Evolutionary conservation across 2,329 filamentous ascomycete species (phyloP), one percentile per base, ranked within the genome.

Genomic region (Epichloe scottii): DNA sequence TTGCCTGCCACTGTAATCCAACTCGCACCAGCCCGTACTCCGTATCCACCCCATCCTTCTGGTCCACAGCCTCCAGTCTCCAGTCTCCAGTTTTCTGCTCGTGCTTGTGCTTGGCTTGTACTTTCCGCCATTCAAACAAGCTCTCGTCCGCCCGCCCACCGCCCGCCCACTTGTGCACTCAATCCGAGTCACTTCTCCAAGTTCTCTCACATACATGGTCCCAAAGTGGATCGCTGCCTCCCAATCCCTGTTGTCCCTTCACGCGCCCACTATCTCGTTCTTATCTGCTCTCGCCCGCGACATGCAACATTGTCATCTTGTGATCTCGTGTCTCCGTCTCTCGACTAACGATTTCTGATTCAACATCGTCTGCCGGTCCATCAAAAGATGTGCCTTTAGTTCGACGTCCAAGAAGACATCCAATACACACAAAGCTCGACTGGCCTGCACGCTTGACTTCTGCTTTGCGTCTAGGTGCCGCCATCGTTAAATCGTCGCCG

Each of bases 231-330:
- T 44, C 41, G 41, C 19, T 26, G 21, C 21, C 41, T 42, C 2
- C 39, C 39, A 3, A 15, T n/a, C 41, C 23, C 30, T 10, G 15
- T 43, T 19, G 19, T n/a, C 23, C 17, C 19, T 21, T 30, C 21
- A 44, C 26, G 42, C 30, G 30, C 30, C 30, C 30, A 15, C 33
- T 37, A 41, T 41, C 48, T 49, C 15, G 26, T 30, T 30, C 48
- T 49, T 49, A 49, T 49, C 48, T 49, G 39, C 40, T 39, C 15
- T 49, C 39, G n/a, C 12, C 39, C 17, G 38, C 30, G 12, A 49
- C 39, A 49, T 43, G 33, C 30, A 30, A 4, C 26, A 30, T 10
- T 30, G 2, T 26, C 17, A 30, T 10, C 26, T 30, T 30, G 26
- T 30, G 3, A 41, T 49, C 39, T 37, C 37, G 40, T 44, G 14